Conservation (phyloP, 208 protist genomes). For the Trypanosoma congolense region DNA sequence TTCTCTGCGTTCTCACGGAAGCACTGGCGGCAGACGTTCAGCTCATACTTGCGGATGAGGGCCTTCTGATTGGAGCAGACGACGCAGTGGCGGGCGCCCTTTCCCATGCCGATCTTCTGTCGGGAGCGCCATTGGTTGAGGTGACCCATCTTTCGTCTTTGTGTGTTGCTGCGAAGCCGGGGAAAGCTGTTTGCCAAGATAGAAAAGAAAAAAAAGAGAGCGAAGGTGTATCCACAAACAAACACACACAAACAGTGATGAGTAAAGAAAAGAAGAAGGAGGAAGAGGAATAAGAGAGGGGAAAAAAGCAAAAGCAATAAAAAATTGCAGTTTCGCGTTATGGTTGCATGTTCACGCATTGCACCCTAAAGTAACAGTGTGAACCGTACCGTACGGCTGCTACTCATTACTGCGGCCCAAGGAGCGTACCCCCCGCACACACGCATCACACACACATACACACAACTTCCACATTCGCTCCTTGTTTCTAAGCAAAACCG, state of each 20-base stretch:
- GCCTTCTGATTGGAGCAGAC: constrained; percentile 91
- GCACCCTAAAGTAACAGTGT: no score
- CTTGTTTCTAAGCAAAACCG: no score
- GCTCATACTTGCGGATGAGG: constrained; percentile 93
- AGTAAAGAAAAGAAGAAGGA: background rate
- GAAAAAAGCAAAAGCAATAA: no score
- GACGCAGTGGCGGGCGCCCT: constrained; percentile 85
- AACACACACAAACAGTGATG: background rate
- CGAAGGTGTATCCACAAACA: background rate
- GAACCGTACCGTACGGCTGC: no score
- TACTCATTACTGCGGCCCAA: no score
- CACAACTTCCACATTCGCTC: no score
- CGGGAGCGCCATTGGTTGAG: constrained; percentile 90
- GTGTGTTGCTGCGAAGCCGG: background rate
- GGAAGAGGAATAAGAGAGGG: no score
- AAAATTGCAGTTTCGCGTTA: no score
- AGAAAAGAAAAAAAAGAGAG: background rate
- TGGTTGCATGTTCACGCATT: no score
- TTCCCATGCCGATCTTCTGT: constrained; percentile 91
- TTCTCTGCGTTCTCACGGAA: constrained; percentile 91
- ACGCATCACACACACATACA: no score
- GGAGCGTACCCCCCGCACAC: no score
- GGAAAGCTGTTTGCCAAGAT: background rate
- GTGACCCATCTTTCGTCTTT: constrained; percentile 69
- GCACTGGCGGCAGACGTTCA: constrained; percentile 93